These are phyloP conservation scores for Penicillium paneum DNA, from an alignment of 2,329 filamentous ascomycete species.

Conservation along the genomic window DNA sequence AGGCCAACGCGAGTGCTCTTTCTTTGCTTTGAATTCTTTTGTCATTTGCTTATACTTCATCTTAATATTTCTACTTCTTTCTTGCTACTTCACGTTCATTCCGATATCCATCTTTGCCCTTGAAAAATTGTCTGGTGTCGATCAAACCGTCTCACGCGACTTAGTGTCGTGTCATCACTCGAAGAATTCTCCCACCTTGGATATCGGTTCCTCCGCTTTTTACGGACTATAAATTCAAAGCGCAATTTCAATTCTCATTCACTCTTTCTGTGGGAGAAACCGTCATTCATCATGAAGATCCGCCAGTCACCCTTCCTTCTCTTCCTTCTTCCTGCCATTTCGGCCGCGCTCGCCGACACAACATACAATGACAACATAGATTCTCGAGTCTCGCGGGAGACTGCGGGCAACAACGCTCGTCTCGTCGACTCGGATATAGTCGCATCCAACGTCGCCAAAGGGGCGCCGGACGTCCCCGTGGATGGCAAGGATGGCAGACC, in stretches of 20 bases:
- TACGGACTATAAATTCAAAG: neutral
- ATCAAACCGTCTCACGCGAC: neutral
- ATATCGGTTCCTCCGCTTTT: neutral
- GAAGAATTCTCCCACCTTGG: constrained; percentile 2
- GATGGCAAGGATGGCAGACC: constrained; percentile 93
- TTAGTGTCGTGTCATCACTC: constrained; percentile 1
- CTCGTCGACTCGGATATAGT: constrained; percentile 19
- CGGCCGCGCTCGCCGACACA: constrained; percentile 24
- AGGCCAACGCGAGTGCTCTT: neutral
- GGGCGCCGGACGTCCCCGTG: constrained; percentile 78
- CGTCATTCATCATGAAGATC: constrained; percentile 33
- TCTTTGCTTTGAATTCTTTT: neutral
- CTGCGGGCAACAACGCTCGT: constrained; percentile 10
- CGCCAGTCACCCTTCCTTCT: constrained; percentile 32
- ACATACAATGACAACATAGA: constrained; percentile 17
- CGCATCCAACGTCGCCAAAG: constrained; percentile 38
- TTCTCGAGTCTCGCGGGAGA: constrained; percentile 11
- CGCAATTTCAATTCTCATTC: neutral
- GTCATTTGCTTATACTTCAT: neutral
- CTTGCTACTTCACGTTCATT: neutral
- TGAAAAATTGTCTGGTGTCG: neutral
- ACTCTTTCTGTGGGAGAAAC: constrained; percentile 9
- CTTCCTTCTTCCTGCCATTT: constrained; percentile 36
- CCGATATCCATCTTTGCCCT: neutral
- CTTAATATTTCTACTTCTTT: constrained; percentile 2